These are phyloP conservation scores for Priceomyces medius DNA, from an alignment of 805 yeast species.

Conservation along the genomic window DNA sequence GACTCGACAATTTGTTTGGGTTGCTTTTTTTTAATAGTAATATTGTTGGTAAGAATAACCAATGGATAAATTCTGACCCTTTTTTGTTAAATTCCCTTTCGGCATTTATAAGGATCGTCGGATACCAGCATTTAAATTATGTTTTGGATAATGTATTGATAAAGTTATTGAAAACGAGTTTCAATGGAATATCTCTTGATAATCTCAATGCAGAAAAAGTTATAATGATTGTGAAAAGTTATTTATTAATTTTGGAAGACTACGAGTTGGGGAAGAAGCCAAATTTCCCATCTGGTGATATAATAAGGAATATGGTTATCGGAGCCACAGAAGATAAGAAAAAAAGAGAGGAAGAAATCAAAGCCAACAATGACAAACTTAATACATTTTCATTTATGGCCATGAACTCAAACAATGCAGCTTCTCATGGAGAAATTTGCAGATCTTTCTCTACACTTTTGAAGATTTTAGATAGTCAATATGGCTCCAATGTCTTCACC, in stretches of 20 bases:
- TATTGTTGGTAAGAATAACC: constrained; percentile 53
- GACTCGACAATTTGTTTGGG: constrained; percentile 63
- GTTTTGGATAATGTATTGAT: constrained; percentile 74
- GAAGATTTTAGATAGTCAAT: constrained; percentile 56
- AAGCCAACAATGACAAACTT: constrained; percentile 4
- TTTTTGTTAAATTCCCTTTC: constrained; percentile 63
- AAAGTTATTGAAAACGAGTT: constrained; percentile 63
- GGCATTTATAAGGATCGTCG: constrained; percentile 73
- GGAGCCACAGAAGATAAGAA: constrained; percentile 3
- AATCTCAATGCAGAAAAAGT: constrained; percentile 66
- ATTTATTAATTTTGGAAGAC: constrained; percentile 68
- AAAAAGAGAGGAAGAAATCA: background rate
- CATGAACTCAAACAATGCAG: constrained; percentile 44
- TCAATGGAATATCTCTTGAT: constrained; percentile 60
- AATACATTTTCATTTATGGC: constrained; percentile 43
- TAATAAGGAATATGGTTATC: constrained; percentile 16
- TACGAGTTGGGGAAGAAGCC: constrained; percentile 58
- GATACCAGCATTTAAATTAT: constrained; percentile 75
- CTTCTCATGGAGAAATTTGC: constrained; percentile 71
- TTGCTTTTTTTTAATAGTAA: constrained; percentile 49
- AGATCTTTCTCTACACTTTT: constrained; percentile 54
- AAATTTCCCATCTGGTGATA: constrained; percentile 65
- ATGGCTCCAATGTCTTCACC: constrained; percentile 42
- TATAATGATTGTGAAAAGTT: constrained; percentile 67
- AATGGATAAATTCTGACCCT: constrained; percentile 72